Base-by-base conservation (phyloP, 2,329 filamentous ascomycete species). In the Xylaria hypoxylon region DNA sequence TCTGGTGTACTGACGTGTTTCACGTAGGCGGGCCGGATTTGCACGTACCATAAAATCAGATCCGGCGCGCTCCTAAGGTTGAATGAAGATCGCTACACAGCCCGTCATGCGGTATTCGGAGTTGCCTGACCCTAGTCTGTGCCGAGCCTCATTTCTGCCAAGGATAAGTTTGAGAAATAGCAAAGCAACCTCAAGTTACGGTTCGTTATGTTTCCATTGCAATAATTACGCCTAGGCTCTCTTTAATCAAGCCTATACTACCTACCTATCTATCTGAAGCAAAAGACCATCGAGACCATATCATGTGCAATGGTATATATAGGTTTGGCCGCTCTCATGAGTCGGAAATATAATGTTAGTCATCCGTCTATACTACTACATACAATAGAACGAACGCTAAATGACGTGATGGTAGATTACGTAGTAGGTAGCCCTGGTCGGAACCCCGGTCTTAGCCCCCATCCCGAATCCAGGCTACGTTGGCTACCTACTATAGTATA, bases 1-100 rank as follows among this genome's bases (percentile, higher is more conserved):
- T 73, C 65, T 69, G 64, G 68, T 70, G 63, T 68, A 70, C 66
- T 51, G 61, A 68, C 59, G 59, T 69, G 72, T 74, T 73, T 72
- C 72, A 66, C 42, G 61, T 71, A 50, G 53, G 28, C 67, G 70
- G 72, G 10, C 71, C 71, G 70, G 71, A 70, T 71, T 60, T 73
- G 66, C 70, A 65, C 51, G 68, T 51, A 68, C 59, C 17, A 71
- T 70, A 67, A 71, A 68, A 72, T 64, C 69, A 65, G 59, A 69
- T 68, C 70, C 69, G 70, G 70, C 60, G 65, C 65, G 63, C 67
- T 68, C 58, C 67, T 51, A 28, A 61, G 56, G 64, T 65, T 59
- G 63, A 65, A 61, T 59, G 63, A 65, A 59, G 68, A 71, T 70
- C 65, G 69, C 64, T 64, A 57, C 68, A 72, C 59, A 62, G 65